Percentiles rank a stretch among this genome's conserved stretches.
Evolutionary conservation across 352 stramenopile genomes (phyloP).

Genomic region (Halophytophthora batemanensis): DNA sequence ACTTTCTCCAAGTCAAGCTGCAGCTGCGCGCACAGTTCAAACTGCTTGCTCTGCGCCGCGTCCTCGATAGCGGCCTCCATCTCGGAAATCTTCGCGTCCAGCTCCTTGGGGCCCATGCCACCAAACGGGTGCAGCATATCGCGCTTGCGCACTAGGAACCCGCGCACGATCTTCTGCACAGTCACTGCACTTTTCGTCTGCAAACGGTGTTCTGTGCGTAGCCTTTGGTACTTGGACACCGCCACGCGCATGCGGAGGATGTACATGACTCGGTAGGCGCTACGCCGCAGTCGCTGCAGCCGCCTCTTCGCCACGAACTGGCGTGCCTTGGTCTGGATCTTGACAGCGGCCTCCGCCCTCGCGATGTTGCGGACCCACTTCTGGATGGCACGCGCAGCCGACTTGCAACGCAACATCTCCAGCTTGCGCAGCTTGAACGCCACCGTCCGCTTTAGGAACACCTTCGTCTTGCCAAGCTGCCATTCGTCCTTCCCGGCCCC

Average conservation of each 20-base stretch:
- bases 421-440: slow-evolving; percentile 83
- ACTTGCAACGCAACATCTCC: slow-evolving; percentile 78
- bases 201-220: slow-evolving; percentile 51
- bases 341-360: slow-evolving; percentile 45
- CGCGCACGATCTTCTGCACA: slow-evolving; percentile 73
- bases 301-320: slow-evolving; percentile 63
- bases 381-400: slow-evolving; percentile 76
- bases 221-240: slow-evolving; percentile 49
- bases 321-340: slow-evolving; percentile 70
- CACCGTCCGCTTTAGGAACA: slow-evolving; percentile 81
- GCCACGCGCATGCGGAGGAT: slow-evolving; percentile 63
- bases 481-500: slow-evolving; percentile 87
- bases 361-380: slow-evolving; percentile 82
- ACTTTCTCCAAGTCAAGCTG: slow-evolving; percentile 83
- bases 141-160: slow-evolving; percentile 67
- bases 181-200: slow-evolving; percentile 51
- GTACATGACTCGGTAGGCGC: slow-evolving; percentile 61
- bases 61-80: slow-evolving; percentile 76
- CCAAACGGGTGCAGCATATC: slow-evolving; percentile 79
- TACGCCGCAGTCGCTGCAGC: slow-evolving; percentile 45
- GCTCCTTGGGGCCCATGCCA: slow-evolving; percentile 69
- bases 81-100: slow-evolving; percentile 74
- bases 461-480: slow-evolving; percentile 87
- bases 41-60: slow-evolving; percentile 81
- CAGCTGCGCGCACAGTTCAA: slow-evolving; percentile 78